Conservation (phyloP, 495 filamentous ascomycete genomes). For the Hyaloscypha variabilis region DNA sequence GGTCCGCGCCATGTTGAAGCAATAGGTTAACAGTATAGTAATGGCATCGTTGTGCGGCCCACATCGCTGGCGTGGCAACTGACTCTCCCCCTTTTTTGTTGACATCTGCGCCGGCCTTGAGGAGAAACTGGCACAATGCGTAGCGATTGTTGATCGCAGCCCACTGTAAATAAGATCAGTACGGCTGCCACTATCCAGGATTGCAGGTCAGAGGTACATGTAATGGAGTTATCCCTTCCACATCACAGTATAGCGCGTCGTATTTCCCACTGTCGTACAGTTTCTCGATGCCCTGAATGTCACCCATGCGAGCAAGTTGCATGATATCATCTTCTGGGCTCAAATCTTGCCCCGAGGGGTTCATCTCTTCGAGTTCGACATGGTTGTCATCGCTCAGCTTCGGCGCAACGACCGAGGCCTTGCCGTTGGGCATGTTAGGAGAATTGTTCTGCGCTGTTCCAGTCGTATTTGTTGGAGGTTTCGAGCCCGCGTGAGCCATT, state of each 20-base stretch:
- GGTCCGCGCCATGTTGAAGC: constrained; percentile 86
- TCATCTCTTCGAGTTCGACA: constrained; percentile 72
- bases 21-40: constrained; percentile 79
- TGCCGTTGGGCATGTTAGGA: constrained; percentile 48
- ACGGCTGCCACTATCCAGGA: constrained; percentile 11
- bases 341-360: constrained; percentile 35
- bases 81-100: constrained; percentile 96
- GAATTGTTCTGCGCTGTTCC: constrained; percentile 24
- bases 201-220: constrained; percentile 65
- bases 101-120: constrained; percentile 86
- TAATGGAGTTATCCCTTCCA: constrained; percentile 90
- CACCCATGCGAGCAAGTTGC: constrained; percentile 89
- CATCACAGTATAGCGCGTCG: constrained; percentile 79
- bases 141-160: constrained; percentile 99
- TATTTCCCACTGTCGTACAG: constrained; percentile 82
- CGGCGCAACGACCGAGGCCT: constrained; percentile 59
- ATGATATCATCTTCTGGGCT: constrained; percentile 82
- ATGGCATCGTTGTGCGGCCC: constrained; percentile 93
- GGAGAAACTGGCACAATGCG: constrained; percentile 91
- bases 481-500: constrained; percentile 20
- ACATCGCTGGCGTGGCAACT: constrained; percentile 89
- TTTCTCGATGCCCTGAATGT: constrained; percentile 83
- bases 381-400: constrained; percentile 63
- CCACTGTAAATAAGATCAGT: constrained; percentile 65
- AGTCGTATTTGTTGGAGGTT: constrained; percentile 7